Evolutionary conservation across 257 asterid species (phyloP).

Genomic region (Haberlea rhodopensis): DNA sequence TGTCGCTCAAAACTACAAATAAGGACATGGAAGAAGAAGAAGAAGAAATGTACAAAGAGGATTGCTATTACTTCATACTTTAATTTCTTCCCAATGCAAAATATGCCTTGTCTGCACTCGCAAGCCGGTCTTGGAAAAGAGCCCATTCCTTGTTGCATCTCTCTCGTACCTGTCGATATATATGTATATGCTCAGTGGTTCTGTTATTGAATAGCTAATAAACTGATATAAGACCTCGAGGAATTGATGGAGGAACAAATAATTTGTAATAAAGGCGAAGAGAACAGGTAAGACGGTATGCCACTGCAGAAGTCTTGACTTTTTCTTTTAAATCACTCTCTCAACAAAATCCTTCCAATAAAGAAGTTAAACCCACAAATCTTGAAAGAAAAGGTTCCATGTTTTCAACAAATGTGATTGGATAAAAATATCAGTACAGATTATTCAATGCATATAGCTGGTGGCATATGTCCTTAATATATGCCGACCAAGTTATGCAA

Average conservation of each 20-base stretch:
- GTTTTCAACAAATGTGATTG: not conserved
- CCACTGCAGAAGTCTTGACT: too few relatives aligned
- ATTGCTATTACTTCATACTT: conserved; percentile 8
- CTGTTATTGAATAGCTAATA: too few relatives aligned
- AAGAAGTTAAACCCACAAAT: not conserved
- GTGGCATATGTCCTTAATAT: not conserved
- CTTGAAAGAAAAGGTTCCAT: not conserved
- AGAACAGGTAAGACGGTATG: too few relatives aligned
- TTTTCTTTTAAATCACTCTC: too few relatives aligned
- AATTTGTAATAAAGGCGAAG: too few relatives aligned
- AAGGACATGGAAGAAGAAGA: conserved; percentile 20
- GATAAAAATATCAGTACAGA: not conserved
- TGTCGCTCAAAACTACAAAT: conserved; percentile 14
- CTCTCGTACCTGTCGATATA: conserved; percentile 65
- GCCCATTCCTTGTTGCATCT: conserved; percentile 96
- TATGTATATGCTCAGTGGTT: conserved; percentile 2
- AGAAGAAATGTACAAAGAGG: conserved; percentile 34
- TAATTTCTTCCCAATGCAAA: conserved; percentile 51
- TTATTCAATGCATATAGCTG: not conserved
- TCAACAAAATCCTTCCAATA: not conserved
- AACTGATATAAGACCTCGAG: too few relatives aligned
- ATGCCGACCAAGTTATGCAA: not conserved
- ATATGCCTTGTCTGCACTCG: conserved; percentile 78
- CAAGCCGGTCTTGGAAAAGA: conserved; percentile 86
- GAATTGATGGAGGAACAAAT: too few relatives aligned